Base-by-base conservation (phyloP, 2,329 filamentous ascomycete genomes). In the Samsoniella hepiali region DNA sequence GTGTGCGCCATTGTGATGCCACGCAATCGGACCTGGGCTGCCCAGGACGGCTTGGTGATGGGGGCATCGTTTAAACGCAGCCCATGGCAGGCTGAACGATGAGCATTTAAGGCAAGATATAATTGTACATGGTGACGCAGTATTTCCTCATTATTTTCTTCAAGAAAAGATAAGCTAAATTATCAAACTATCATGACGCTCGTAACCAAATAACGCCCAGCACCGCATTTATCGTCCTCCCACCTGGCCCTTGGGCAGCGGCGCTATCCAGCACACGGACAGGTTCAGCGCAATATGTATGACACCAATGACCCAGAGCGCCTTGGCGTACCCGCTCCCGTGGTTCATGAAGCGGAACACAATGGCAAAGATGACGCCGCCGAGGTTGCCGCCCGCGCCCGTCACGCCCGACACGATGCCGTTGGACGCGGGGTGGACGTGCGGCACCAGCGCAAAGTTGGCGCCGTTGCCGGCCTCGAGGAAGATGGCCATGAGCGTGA, bases 371-470 rank as follows among this genome's bases (percentile, higher is more conserved):
- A 96, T 75, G 58, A 97, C 86, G 13, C 93, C 93, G 4, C 93
- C 93, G 10, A 97, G 75, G 71, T 97, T 97, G 1, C 93, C 93
- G 9, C 84, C 81, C 0, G 90, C 92, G 10, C 93, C 93, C 0
- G 91, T 89, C 42, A 91, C 79, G 13, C 93, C 93, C 1, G 89
- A 91, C 7, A 97, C 83, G 63, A 84, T 73, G 15, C 91, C 93
- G 74, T 96, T 97, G 65, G 91, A 91, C 65, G 83, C 84, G 1
- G 91, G 91, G 75, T 93, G 90, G 1, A 96, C 89, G 72, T 97
- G 93, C 3, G 93, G 92, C 31, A 97, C 89, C 6, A 97, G 82
- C 0, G 91, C 86, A 75, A 95, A 97, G 77, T 91, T 95, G 47
- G 91, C 88, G 0, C 93, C 93, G 72, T 97, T 97, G 49, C 88